Evolutionary conservation across 768 basidiomycete species (phyloP).

Genomic region (Phanerodontia chrysosporium): DNA sequence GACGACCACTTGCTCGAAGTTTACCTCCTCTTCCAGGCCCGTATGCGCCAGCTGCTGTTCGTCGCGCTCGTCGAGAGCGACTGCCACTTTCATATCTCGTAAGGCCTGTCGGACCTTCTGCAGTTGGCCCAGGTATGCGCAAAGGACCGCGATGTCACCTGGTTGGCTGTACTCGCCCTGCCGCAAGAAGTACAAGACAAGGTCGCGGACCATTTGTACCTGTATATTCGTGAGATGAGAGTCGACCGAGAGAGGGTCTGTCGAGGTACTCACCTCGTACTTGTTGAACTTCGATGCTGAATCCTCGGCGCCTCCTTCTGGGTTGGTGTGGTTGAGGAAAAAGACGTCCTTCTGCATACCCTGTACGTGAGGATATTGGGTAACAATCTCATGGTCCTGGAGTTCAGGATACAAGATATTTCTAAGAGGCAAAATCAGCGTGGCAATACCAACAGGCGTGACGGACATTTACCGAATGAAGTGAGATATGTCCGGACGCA

Average conservation of each 20-base stretch:
- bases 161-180: constrained; percentile 44
- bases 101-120: constrained; percentile 41
- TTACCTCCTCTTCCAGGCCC: constrained; percentile 26
- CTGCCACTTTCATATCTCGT: constrained; percentile 41
- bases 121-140: constrained; percentile 51
- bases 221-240: constrained; percentile 6
- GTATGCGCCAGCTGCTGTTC: constrained; percentile 55
- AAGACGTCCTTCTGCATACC: constrained; percentile 64
- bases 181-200: constrained; percentile 49
- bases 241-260: too few species aligned
- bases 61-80: constrained; percentile 69
- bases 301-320: constrained; percentile 60
- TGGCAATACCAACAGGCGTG: background rate
- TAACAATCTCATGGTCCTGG: constrained; percentile 52
- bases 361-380: constrained; percentile 47
- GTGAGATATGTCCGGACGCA: constrained; percentile 67
- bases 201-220: constrained; percentile 45
- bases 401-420: constrained; percentile 59
- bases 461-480: constrained; percentile 43
- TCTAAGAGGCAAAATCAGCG: constrained; percentile 23
- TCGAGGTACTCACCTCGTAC: constrained; percentile 48
- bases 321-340: constrained; percentile 60
- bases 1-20: constrained; percentile 46
- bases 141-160: constrained; percentile 52
- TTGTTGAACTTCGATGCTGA: constrained; percentile 61